phyloP scores from a whole-genome alignment of 2,329 filamentous ascomycete genomes.

The Fusarium chuoi region DNA sequence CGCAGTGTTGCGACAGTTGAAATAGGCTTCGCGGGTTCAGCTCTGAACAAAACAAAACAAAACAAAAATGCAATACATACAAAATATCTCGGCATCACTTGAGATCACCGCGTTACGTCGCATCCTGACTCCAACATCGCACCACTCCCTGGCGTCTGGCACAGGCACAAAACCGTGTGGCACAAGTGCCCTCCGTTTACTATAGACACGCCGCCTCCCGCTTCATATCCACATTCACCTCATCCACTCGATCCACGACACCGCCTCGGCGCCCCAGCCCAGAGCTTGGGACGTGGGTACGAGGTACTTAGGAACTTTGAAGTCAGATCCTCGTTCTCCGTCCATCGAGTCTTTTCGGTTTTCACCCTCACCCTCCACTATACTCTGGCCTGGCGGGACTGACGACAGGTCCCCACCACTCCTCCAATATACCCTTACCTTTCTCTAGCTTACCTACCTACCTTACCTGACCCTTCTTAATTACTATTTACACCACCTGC shows the following conservation, averaged over 20 bases:
- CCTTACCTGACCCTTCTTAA: conserved; percentile 38
- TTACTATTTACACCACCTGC: conserved; percentile 42
- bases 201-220: conserved; percentile 35
- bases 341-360: conserved; percentile 22
- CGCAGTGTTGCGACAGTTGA: neutral
- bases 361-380: conserved; percentile 24
- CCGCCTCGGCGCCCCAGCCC: conserved; percentile 43
- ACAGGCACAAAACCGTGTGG: conserved; percentile 34
- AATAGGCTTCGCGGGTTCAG: conserved; percentile 6
- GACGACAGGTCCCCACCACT: conserved; percentile 42
- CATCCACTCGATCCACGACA: conserved; percentile 44
- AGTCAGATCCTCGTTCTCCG: conserved; percentile 36
- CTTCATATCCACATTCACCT: conserved; percentile 33
- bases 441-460: conserved; percentile 31
- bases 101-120: conserved; percentile 32
- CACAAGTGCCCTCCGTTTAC: conserved; percentile 23
- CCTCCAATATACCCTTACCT: conserved; percentile 43
- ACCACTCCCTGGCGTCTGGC: conserved; percentile 32
- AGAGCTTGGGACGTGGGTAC: conserved; percentile 40
- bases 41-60: conserved; percentile 22
- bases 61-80: neutral
- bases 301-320: conserved; percentile 34
- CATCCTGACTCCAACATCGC: conserved; percentile 24
- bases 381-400: conserved; percentile 19
- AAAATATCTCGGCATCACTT: conserved; percentile 34